Base-by-base conservation (phyloP, 805 yeast genomes). In the Metschnikowia lachancei region DNA sequence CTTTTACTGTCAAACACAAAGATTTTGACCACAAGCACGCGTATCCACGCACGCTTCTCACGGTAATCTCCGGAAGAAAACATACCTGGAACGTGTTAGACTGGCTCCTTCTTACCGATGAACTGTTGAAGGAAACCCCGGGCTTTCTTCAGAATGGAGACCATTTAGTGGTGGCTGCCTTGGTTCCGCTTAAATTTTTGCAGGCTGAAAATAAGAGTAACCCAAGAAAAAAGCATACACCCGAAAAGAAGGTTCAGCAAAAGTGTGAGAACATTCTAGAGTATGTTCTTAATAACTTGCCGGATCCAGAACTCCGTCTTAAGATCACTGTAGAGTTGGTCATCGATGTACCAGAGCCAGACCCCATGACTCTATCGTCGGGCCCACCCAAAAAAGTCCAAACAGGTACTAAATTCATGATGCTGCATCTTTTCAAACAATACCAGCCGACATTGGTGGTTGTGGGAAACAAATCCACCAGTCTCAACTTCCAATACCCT, bases 21-120 rank as follows among this genome's bases (percentile, higher is more conserved):
- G 61, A 65, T 26, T 74, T 60, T n/a, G 67, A 63, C 36, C 58
- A 54, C 36, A 48, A 53, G 12, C 36, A 41, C 7, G 8, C 24
- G 8, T 24, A 12, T 4, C 46, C 46, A 1, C 44, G 77, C 12
- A 71, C 75, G 10, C 50, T 72, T 18, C 60, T 72, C 18, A 61
- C 71, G 3, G 60, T 69, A 3, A 57, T 72, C 16, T 64, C 68
- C 10, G 77, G 77, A 7, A 59, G 76, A 46, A 62, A 60, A 39
- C 77, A 72, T 54, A 62, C 75, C n/a, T 72, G 76, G 77, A 70
- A 68, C 48, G 53, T 72, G 13, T 34, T 70, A 3, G 70, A 69
- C 47, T 72, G 74, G 74, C 55, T 72, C 38, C 56, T 68, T 32
- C 46, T 55, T 28, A 58, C 54, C 3, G 53, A 41, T 13, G 39